Conservation (phyloP, 306 rosid genomes). For the Gleditsia sinensis region DNA sequence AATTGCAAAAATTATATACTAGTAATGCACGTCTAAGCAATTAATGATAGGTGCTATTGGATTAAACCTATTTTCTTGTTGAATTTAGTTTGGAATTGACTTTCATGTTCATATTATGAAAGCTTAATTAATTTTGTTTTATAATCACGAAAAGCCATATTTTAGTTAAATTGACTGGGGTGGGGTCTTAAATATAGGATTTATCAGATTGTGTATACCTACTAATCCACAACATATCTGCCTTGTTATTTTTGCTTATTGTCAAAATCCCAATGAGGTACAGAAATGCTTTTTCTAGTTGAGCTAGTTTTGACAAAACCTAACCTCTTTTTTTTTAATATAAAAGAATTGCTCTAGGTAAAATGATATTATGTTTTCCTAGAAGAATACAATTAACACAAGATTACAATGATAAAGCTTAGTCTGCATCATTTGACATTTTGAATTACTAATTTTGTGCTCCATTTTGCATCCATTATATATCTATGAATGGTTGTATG, state of each 20-base stretch:
- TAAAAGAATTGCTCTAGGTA: too few species aligned
- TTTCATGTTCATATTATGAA: constrained; percentile 6
- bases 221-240: too few species aligned
- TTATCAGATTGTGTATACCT: background rate
- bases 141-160: constrained; percentile 14
- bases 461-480: too few species aligned
- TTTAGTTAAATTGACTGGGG: constrained; percentile 14
- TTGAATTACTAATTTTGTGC: too few species aligned
- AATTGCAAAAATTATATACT: background rate
- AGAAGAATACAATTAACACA: too few species aligned
- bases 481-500: too few species aligned
- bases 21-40: constrained; percentile 14
- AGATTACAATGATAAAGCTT: too few species aligned
- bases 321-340: too few species aligned
- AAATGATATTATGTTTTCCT: too few species aligned
- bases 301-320: background rate
- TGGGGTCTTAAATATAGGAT: background rate
- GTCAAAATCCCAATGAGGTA: background rate
- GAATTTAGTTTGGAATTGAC: constrained; percentile 13
- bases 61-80: constrained; percentile 13
- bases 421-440: too few species aligned
- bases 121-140: constrained; percentile 15
- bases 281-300: background rate
- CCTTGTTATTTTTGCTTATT: too few species aligned
- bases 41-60: background rate